Percentiles rank a stretch among this genome's conserved stretches.
These are phyloP conservation scores for Umbelopsis vinacea DNA, from an alignment of 192 early-diverging fungal species.

Conservation along the genomic window DNA sequence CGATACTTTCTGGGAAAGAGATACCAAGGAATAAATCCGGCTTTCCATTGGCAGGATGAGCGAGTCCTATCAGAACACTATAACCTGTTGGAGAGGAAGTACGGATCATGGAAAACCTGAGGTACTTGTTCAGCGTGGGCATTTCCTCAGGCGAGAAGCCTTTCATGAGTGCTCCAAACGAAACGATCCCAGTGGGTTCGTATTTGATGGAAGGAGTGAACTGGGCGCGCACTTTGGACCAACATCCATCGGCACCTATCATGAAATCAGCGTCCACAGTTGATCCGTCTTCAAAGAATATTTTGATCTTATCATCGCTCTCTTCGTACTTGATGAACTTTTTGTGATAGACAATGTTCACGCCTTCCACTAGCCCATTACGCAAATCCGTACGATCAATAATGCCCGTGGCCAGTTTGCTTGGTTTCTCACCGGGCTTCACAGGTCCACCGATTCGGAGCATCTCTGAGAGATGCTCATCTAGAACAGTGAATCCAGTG, in stretches of 20 bases:
- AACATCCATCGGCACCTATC: slow-evolving; percentile 30
- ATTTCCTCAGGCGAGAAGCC: neutral
- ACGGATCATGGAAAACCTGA: slow-evolving; percentile 27
- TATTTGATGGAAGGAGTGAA: slow-evolving; percentile 21
- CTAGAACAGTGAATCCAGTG: slow-evolving; percentile 3
- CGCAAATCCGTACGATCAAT: slow-evolving; percentile 23
- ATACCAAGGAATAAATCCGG: slow-evolving; percentile 15
- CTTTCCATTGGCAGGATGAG: neutral
- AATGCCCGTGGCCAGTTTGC: slow-evolving; percentile 2
- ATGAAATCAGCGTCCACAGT: slow-evolving; percentile 25
- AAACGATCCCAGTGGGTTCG: slow-evolving; percentile 1
- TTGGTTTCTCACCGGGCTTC: neutral
- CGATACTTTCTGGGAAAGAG: slow-evolving; percentile 11
- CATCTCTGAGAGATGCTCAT: neutral
- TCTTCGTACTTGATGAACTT: slow-evolving; percentile 30
- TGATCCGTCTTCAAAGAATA: slow-evolving; percentile 28
- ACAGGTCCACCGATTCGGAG: slow-evolving; percentile 8
- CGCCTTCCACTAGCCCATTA: neutral
- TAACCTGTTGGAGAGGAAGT: neutral
- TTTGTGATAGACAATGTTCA: slow-evolving; percentile 23
- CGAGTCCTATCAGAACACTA: slow-evolving; percentile 14
- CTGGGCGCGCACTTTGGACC: slow-evolving; percentile 25
- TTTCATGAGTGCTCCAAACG: slow-evolving; percentile 9
- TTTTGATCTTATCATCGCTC: slow-evolving; percentile 13
- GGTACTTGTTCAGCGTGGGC: slow-evolving; percentile 5